phyloP scores from a whole-genome alignment of 2,329 filamentous ascomycete genomes.

The Emmonsiellopsis sp. region DNA sequence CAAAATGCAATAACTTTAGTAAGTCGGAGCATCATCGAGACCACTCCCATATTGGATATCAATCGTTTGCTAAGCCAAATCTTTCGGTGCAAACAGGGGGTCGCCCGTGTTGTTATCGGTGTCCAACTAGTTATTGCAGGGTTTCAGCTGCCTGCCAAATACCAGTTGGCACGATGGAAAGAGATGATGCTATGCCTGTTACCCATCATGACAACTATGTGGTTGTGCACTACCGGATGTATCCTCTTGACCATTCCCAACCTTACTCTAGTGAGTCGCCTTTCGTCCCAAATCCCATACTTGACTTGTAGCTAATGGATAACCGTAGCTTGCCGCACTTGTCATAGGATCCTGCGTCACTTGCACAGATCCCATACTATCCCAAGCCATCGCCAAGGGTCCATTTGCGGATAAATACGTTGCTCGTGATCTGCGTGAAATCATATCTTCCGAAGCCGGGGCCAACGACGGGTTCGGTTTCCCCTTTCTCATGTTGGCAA shows the following conservation, averaged over 20 bases:
- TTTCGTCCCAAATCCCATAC: background rate
- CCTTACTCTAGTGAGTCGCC: constrained; percentile 34
- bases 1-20: constrained; percentile 34
- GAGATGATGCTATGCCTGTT: constrained; percentile 48
- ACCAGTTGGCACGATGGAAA: constrained; percentile 40
- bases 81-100: constrained; percentile 21
- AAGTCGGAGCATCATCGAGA: constrained; percentile 7
- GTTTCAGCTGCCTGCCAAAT: constrained; percentile 51
- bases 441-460: constrained; percentile 54
- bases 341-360: constrained; percentile 54
- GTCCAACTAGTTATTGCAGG: constrained; percentile 56
- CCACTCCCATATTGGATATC: background rate
- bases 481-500: constrained; percentile 51
- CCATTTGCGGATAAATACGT: constrained; percentile 56
- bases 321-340: constrained; percentile 38
- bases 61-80: constrained; percentile 5
- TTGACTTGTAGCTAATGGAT: background rate
- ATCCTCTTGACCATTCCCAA: constrained; percentile 47
- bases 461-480: constrained; percentile 56
- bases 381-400: constrained; percentile 53
- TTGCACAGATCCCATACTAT: constrained; percentile 53
- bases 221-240: constrained; percentile 49
- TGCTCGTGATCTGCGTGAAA: constrained; percentile 46
- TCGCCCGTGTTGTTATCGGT: constrained; percentile 52
- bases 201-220: constrained; percentile 54